A percentile compares a stretch with the other conserved stretches of the same genome.
These are phyloP conservation scores for Pichia cactophila DNA, from an alignment of 1,139 yeast species.

Conservation along the genomic window DNA sequence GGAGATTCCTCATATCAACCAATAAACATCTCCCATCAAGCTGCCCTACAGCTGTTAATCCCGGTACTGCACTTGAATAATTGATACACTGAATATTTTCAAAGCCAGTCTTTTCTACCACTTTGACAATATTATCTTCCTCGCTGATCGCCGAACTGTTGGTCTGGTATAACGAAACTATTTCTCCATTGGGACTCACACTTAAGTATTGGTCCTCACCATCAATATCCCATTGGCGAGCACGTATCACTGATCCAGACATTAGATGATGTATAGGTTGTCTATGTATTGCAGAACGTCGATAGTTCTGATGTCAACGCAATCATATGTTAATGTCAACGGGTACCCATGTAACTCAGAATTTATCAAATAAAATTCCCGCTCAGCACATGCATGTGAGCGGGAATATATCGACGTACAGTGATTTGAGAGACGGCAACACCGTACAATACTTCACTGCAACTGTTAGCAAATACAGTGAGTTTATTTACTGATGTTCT, in stretches of 20 bases:
- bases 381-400: no score
- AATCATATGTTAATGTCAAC: no score
- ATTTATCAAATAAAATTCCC: no score
- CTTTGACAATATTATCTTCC: constrained; percentile 38
- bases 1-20: constrained; percentile 46
- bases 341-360: no score
- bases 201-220: constrained; percentile 35
- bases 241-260: constrained; percentile 26
- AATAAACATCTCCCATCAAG: constrained; percentile 60
- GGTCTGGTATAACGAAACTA: constrained; percentile 54
- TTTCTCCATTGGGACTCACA: constrained; percentile 63
- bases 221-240: constrained; percentile 23
- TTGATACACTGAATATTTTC: constrained; percentile 67
- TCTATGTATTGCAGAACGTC: no score
- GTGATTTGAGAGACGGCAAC: no score
- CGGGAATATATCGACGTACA: no score
- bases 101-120: constrained; percentile 54
- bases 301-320: no score
- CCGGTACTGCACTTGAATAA: constrained; percentile 49
- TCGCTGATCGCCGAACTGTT: constrained; percentile 22
- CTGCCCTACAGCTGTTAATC: constrained; percentile 68
- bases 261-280: constrained; percentile 7
- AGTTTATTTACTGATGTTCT: no score
- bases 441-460: no score
- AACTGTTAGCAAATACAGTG: no score